Conservation (phyloP, 2,329 filamentous ascomycete genomes). For the Tolypocladium inflatum region DNA sequence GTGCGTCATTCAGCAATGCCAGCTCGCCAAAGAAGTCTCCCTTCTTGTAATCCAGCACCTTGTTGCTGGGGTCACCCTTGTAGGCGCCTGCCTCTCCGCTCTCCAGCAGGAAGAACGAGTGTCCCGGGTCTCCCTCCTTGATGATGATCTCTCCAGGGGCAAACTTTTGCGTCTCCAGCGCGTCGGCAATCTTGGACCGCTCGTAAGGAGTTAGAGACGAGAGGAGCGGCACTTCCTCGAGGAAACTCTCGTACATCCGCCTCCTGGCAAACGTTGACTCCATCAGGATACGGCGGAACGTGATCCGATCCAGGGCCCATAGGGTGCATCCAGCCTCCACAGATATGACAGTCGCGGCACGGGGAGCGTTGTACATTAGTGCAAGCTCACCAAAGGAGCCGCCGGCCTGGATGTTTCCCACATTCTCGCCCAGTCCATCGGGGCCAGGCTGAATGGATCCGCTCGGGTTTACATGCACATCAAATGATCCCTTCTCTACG, state of each 20-base stretch:
- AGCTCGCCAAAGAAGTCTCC: conserved; percentile 97
- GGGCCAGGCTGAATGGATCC: conserved; percentile 71
- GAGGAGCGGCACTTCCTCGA: conserved; percentile 86
- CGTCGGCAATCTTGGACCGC: conserved; percentile 94
- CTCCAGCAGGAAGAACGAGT: conserved; percentile 88
- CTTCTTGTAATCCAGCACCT: conserved; percentile 75
- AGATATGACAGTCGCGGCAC: conserved; percentile 87
- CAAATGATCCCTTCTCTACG: conserved; percentile 82
- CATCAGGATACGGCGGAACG: conserved; percentile 96
- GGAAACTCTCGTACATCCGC: conserved; percentile 93
- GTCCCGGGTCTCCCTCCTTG: conserved; percentile 79
- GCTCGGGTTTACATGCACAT: conserved; percentile 76
- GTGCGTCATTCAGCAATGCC: conserved; percentile 85
- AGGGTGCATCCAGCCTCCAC: conserved; percentile 69
- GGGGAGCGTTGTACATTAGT: conserved; percentile 96
- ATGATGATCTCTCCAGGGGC: conserved; percentile 76
- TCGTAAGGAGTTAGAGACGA: conserved; percentile 81
- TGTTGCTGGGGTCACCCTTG: conserved; percentile 60
- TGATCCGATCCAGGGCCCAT: conserved; percentile 91
- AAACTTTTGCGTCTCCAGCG: conserved; percentile 84
- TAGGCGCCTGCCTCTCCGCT: conserved; percentile 77
- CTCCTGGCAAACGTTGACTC: conserved; percentile 93
- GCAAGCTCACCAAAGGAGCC: conserved; percentile 95
- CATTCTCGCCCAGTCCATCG: conserved; percentile 74
- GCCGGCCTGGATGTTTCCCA: conserved; percentile 73